Conservation (phyloP, 441 rosid species). For the Populus tomentosa region DNA sequence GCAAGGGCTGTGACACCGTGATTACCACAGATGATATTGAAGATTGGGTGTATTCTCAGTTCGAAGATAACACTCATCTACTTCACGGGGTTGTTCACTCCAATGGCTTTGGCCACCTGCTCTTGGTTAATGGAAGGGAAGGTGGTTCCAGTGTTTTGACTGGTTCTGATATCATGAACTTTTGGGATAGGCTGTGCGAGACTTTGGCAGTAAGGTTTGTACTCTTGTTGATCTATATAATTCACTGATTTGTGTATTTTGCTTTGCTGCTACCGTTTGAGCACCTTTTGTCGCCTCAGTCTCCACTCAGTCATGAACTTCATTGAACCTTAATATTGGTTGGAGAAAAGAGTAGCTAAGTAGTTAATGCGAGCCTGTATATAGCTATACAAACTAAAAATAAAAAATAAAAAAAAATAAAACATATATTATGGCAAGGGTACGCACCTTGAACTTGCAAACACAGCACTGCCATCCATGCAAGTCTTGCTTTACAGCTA, state of each 20-base stretch:
- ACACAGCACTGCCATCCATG: neutral
- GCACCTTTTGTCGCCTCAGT: neutral
- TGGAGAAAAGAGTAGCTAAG: no score
- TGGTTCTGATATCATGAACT: conserved; percentile 59
- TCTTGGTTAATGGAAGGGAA: conserved; percentile 63
- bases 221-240: no score
- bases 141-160: conserved; percentile 62
- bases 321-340: no score
- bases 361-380: no score
- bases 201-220: conserved; percentile 48
- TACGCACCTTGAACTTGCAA: neutral
- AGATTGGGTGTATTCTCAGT: conserved; percentile 51
- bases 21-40: conserved; percentile 39
- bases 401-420: no score
- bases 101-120: conserved; percentile 72
- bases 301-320: no score
- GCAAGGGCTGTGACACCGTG: conserved; percentile 45
- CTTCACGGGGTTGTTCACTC: conserved; percentile 75
- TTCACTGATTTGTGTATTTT: neutral
- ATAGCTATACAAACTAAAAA: no score
- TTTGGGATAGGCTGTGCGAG: conserved; percentile 63
- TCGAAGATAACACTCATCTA: conserved; percentile 54
- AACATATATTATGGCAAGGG: neutral
- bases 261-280: neutral
- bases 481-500: neutral